Base-by-base conservation (phyloP, 345 rosid species). In the Syzygium aqueum region DNA sequence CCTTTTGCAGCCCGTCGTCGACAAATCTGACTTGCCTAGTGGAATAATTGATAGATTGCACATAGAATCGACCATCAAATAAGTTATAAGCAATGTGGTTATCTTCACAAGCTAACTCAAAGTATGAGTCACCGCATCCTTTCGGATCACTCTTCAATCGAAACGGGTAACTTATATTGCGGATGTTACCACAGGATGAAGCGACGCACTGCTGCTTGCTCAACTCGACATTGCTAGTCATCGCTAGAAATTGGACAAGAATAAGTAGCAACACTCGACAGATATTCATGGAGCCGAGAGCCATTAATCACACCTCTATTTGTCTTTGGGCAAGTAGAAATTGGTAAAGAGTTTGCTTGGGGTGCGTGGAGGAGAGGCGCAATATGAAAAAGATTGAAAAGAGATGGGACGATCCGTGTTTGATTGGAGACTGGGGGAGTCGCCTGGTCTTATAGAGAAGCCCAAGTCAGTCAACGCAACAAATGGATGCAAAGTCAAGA, bases 161-260 rank as follows among this genome's bases (percentile, higher is more conserved):
- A 65, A 65, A 65, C 3, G 11, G 40, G 2, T 28, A 8, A 43
- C 43, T 65, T 65, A 65, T 65, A 30, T 65, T 65, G 10, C 1
- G 43, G 30, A 65, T 28, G 77, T 28, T 9, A 30, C 43, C 43
- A 2, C 77, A 65, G 0, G 43, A 65, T 30, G 77, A 8, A 65
- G 77, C 22, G 5, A 53, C 0, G 11, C 22, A 7, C 43, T 15
- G 19, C 0, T 1, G 22, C 7, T 17, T 30, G 7, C 3, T 65
- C 5, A 16, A 16, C 43, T 30, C 77, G 3, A 3, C 77, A 13
- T 16, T 1, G 77, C 22, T 15, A 15, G 22, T 16, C 77, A 65
- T 65, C 4, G 11, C 22, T 28, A 30, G 43, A 30, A 65, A 65
- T 65, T 30, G 43, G 15, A 15, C 77, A 65, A 30, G 43, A 30